Evolutionary conservation across 2,329 filamentous ascomycete species (phyloP).

Genomic region (Penicillium psychrosexuale): DNA sequence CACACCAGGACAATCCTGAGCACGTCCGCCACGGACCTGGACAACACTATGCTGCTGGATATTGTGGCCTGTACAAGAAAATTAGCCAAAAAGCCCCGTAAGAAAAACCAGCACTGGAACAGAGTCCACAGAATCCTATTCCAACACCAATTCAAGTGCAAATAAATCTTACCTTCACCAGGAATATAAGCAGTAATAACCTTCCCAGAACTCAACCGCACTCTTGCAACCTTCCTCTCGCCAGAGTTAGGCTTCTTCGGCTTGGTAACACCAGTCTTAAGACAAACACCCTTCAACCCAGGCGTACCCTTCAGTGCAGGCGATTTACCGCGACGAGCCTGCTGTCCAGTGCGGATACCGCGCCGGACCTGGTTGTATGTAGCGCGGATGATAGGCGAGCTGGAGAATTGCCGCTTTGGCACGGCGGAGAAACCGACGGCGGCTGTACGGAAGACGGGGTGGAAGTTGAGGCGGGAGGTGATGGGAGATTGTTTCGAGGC

Average conservation of each 20-base stretch:
- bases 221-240: conserved; percentile 90
- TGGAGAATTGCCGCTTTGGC: conserved; percentile 52
- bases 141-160: conserved; percentile 17
- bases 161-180: conserved; percentile 65
- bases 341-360: conserved; percentile 75
- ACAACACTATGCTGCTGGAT: conserved; percentile 99
- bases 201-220: conserved; percentile 80
- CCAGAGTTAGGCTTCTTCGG: conserved; percentile 99
- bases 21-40: conserved; percentile 85
- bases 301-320: conserved; percentile 76
- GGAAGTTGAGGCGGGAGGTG: conserved; percentile 22
- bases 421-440: conserved; percentile 18
- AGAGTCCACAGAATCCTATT: not conserved
- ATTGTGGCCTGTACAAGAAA: conserved; percentile 66
- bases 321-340: conserved; percentile 79
- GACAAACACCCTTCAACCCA: conserved; percentile 89
- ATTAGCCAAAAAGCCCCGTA: conserved; percentile 3
- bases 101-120: not conserved
- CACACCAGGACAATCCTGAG: conserved; percentile 98
- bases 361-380: conserved; percentile 72
- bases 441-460: conserved; percentile 32
- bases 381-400: conserved; percentile 55
- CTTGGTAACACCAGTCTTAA: conserved; percentile 88
- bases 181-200: conserved; percentile 92
- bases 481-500: conserved; percentile 20